Evolutionary conservation across 805 yeast species (phyloP).

Genomic region (Metschnikowia cerradonensis): DNA sequence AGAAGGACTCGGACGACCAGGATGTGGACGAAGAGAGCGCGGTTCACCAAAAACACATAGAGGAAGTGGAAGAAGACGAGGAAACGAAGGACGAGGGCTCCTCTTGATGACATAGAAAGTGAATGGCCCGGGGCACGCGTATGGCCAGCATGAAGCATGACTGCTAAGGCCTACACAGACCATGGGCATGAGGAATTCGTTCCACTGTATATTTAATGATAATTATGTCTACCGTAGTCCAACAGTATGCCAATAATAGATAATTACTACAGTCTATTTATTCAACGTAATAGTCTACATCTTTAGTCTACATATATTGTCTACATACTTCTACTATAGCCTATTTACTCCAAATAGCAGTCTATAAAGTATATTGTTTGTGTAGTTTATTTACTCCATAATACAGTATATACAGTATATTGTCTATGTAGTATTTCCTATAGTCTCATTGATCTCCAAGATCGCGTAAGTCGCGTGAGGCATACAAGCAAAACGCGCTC

Average conservation of each 20-base stretch:
- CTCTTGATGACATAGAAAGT: slow-evolving; percentile 4
- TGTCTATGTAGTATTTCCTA: too few relatives aligned
- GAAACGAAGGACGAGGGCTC: slow-evolving; percentile 5
- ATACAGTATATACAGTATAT: too few relatives aligned
- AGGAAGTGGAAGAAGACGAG: slow-evolving; percentile 30
- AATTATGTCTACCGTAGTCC: slow-evolving; percentile 7
- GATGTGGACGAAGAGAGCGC: slow-evolving; percentile 26
- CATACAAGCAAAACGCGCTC: slow-evolving; percentile 6
- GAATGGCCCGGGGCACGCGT: slow-evolving; percentile 2
- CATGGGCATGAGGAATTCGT: not conserved
- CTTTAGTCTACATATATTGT: too few relatives aligned
- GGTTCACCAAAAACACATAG: slow-evolving; percentile 28
- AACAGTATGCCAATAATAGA: too few relatives aligned
- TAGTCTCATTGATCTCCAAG: too few relatives aligned
- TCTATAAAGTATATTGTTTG: too few relatives aligned
- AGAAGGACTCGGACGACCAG: slow-evolving; percentile 23
- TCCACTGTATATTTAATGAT: slow-evolving; percentile 17
- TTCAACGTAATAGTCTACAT: too few relatives aligned
- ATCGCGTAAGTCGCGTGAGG: slow-evolving; percentile 2
- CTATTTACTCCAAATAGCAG: too few relatives aligned
- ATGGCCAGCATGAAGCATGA: not conserved
- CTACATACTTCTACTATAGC: too few relatives aligned
- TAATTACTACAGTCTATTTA: too few relatives aligned
- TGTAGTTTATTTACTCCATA: too few relatives aligned
- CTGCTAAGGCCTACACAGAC: not conserved